These are phyloP conservation scores for Arabidopsis lyrata DNA, from an alignment of 441 rosid genomes.

Conservation along the genomic window DNA sequence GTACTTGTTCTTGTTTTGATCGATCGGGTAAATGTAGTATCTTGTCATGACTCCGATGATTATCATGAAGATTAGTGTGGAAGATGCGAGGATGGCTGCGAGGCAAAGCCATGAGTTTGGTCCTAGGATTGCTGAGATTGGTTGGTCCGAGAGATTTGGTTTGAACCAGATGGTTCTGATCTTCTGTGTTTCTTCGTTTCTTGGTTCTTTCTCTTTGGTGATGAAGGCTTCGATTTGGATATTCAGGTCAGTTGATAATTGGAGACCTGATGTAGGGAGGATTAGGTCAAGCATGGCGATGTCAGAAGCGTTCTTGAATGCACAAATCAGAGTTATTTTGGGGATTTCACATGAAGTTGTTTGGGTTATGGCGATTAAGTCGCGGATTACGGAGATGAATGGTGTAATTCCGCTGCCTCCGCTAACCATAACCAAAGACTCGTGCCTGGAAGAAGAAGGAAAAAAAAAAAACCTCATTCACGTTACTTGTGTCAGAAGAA, in stretches of 20 bases:
- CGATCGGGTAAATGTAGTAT: slow-evolving; percentile 58
- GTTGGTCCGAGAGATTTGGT: slow-evolving; percentile 45
- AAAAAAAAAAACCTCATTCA: neutral
- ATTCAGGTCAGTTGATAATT: slow-evolving; percentile 44
- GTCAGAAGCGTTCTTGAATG: slow-evolving; percentile 73
- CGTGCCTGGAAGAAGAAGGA: slow-evolving; percentile 62
- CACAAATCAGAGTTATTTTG: slow-evolving; percentile 58
- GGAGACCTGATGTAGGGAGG: slow-evolving; percentile 57
- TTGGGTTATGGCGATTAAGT: slow-evolving; percentile 54
- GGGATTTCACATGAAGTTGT: slow-evolving; percentile 54
- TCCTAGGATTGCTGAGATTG: slow-evolving; percentile 54
- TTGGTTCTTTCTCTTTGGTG: slow-evolving; percentile 49
- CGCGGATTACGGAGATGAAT: slow-evolving; percentile 81
- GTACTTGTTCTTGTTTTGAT: slow-evolving; percentile 43
- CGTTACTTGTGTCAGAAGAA: slow-evolving; percentile 18
- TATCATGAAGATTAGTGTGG: slow-evolving; percentile 54
- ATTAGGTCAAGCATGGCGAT: slow-evolving; percentile 83
- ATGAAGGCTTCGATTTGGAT: slow-evolving; percentile 62
- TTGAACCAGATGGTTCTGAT: slow-evolving; percentile 55
- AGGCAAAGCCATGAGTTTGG: slow-evolving; percentile 64
- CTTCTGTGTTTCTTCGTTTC: slow-evolving; percentile 27
- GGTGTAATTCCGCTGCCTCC: slow-evolving; percentile 97
- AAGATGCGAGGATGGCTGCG: slow-evolving; percentile 54
- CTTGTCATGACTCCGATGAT: slow-evolving; percentile 54
- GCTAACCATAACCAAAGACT: slow-evolving; percentile 78